phyloP scores from a whole-genome alignment of 73 alveolate species.

The Paramecium sonneborni region DNA sequence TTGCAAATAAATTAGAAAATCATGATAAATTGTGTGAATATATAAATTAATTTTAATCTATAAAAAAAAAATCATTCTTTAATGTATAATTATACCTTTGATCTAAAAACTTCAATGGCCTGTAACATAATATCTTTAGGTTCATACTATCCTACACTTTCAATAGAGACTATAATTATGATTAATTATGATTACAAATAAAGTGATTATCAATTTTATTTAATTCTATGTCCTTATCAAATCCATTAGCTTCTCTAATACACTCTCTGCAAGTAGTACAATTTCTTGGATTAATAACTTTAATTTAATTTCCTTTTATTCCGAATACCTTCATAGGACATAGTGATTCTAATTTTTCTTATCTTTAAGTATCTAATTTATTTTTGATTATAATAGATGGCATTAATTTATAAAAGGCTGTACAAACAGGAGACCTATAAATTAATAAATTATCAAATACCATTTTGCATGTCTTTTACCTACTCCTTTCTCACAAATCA shows the following conservation, averaged over 20 bases:
- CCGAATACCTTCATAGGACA: conserved; percentile 97
- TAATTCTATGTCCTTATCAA: conserved; percentile 76
- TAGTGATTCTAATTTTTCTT: conserved; percentile 80
- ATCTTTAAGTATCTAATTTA: conserved; percentile 82
- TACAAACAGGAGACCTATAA: conserved; percentile 90
- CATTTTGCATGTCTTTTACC: conserved; percentile 98
- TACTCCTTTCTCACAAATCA: conserved; percentile 92
- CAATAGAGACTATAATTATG: conserved; percentile 77
- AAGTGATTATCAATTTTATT: conserved; percentile 91
- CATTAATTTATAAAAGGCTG: conserved; percentile 93
- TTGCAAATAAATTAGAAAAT: background rate
- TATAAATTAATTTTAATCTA: background rate
- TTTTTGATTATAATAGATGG: conserved; percentile 80
- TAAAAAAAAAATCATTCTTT: conserved; percentile 34
- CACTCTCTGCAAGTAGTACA: conserved; percentile 99
- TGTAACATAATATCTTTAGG: conserved; percentile 84
- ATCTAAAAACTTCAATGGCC: conserved; percentile 86
- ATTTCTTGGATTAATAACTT: conserved; percentile 87
- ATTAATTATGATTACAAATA: background rate
- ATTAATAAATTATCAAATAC: background rate
- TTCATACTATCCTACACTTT: conserved; percentile 83
- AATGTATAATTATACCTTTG: conserved; percentile 62
- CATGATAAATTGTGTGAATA: background rate
- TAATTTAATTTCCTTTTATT: conserved; percentile 83
- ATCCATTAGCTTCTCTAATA: conserved; percentile 87